phyloP scores from a whole-genome alignment of 1,139 yeast genomes.

The Kluyveromyces sp. region DNA sequence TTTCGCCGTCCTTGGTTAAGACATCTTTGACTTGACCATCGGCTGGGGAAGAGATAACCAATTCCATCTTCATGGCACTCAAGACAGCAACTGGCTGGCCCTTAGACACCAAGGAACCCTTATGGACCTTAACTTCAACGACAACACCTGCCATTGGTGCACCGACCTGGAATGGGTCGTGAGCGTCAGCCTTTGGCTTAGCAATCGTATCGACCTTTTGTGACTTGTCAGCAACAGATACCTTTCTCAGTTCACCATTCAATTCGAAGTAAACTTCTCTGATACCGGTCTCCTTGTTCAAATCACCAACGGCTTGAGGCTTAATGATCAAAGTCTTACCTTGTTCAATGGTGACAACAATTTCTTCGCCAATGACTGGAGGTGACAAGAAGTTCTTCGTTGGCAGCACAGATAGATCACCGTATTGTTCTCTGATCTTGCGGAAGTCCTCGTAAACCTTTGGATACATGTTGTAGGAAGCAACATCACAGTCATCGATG shows the following conservation, averaged over 20 bases:
- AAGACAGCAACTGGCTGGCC: slow-evolving; percentile 94
- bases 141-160: slow-evolving; percentile 99
- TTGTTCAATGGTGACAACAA: slow-evolving; percentile 81
- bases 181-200: slow-evolving; percentile 84
- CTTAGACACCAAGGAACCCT: slow-evolving; percentile 84
- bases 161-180: slow-evolving; percentile 87
- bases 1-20: slow-evolving; percentile 79
- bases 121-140: slow-evolving; percentile 85
- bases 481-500: slow-evolving; percentile 81
- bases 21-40: slow-evolving; percentile 77
- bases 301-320: slow-evolving; percentile 88
- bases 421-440: slow-evolving; percentile 67
- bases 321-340: slow-evolving; percentile 92
- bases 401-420: slow-evolving; percentile 90
- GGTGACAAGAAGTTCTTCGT: slow-evolving; percentile 85
- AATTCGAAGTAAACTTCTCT: slow-evolving; percentile 97
- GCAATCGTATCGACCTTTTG: slow-evolving; percentile 78
- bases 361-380: slow-evolving; percentile 80
- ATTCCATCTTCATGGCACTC: slow-evolving; percentile 99
- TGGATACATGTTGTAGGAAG: slow-evolving; percentile 96
- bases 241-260: slow-evolving; percentile 97
- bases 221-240: slow-evolving; percentile 80
- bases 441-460: slow-evolving; percentile 88
- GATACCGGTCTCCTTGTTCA: slow-evolving; percentile 75
- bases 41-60: slow-evolving; percentile 92